phyloP scores from a whole-genome alignment of 129 eudicot genomes.

The Flaveria sonorensis region DNA sequence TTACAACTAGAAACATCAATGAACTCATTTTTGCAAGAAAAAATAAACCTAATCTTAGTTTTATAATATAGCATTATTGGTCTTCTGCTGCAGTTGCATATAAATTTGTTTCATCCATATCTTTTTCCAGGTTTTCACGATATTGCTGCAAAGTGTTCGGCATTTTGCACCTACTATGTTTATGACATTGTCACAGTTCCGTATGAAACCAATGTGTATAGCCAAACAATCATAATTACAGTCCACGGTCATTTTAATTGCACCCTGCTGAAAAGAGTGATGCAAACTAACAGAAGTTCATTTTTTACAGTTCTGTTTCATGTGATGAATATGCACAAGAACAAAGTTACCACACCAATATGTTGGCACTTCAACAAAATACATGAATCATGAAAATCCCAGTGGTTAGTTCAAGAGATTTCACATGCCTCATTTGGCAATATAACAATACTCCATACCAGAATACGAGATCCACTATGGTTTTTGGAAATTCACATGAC shows the following conservation, averaged over 20 bases:
- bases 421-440: constrained; percentile 12
- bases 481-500: not conserved
- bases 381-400: constrained; percentile 2
- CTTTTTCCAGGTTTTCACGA: not conserved
- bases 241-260: not conserved
- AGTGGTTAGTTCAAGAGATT: constrained; percentile 8
- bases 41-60: constrained; percentile 19
- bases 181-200: not conserved
- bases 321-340: constrained; percentile 10
- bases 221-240: not conserved
- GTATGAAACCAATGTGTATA: not conserved
- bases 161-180: constrained; percentile 7
- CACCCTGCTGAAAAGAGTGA: constrained; percentile 1
- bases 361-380: not conserved
- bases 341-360: constrained; percentile 12
- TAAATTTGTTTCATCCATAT: not conserved
- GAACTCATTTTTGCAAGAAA: not conserved
- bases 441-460: constrained; percentile 20
- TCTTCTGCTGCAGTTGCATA: constrained; percentile 5
- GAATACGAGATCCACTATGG: not conserved
- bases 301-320: not conserved
- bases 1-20: constrained; percentile 11
- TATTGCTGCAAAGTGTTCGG: not conserved
- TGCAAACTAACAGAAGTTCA: constrained; percentile 6
- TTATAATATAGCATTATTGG: constrained; percentile 15